Evolutionary conservation across 129 eudicot genomes (phyloP).

Genomic region (Helianthus annuus): HanXRQr2.0-SUNRISE NC_035441.2:117868111-117868610

Average conservation of each 20-base stretch:
- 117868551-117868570: no score
- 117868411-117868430: conserved; percentile 68
- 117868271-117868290: conserved; percentile 92
- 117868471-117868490: conserved; percentile 46
- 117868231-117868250: conserved; percentile 77
- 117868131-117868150: conserved; percentile 95
- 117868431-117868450: conserved; percentile 58
- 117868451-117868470: conserved; percentile 56
- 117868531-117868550: no score
- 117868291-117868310: conserved; percentile 72
- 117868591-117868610: no score
- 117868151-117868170: conserved; percentile 93
- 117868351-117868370: conserved; percentile 64
- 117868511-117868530: conserved; percentile 37
- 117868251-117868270: conserved; percentile 87
- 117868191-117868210: conserved; percentile 98
- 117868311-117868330: conserved; percentile 85
- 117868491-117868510: conserved; percentile 55
- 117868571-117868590: no score
- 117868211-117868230: conserved; percentile 72
- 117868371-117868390: conserved; percentile 53
- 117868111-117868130: conserved; percentile 68
- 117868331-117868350: conserved; percentile 51
- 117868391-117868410: conserved; percentile 56
- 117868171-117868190: conserved; percentile 97